Evolutionary conservation across 495 filamentous ascomycete genomes (phyloP), one percentile per base, ranked within the genome.

Genomic region (Daldinia caldariorum): DNA sequence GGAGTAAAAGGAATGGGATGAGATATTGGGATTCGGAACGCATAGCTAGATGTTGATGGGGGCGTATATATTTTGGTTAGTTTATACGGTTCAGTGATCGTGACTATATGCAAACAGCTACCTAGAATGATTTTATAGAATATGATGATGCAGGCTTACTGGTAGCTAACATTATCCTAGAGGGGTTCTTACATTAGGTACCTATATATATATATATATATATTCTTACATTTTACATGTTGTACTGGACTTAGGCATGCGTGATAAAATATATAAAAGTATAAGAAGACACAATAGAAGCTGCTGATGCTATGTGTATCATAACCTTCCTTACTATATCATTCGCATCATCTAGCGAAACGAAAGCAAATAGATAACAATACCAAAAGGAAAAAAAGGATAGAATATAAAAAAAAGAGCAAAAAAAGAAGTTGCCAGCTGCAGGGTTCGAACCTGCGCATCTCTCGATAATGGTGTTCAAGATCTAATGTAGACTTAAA

Each of bases 381-480:
- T 8, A 6, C 22, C 13, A 53, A 16, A 1, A 13, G 13, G 13
- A 14, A 47, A 47, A 22, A n/a, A 1, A 5, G 29, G 13, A 6
- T 5, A 6, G 22, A 14, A n/a, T n/a, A n/a, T n/a, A 0, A 2
- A n/a, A 51, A 29, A 34, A 51, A 13, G 38, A 41, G 45, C 50
- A 58, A 58, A 45, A 41, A 55, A 1, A 20, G 3, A 4, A 41
- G 20, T 71, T 71, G 69, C 69, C 63, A 71, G 69, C 69, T 71
- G 69, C 69, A 67, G 63, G 63, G 69, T 71, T 71, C 69, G 69
- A 71, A 71, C 69, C 69, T 71, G 62, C 68, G 68, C 62, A 71
- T 71, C 68, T 71, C 62, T 71, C 69, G 69, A 71, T 67, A 71
- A 71, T 71, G 69, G 69, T 71, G 69, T 71, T 54, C 63, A 71